These are phyloP conservation scores for Leccinum ochraceum DNA, from an alignment of 768 basidiomycete genomes.

Conservation along the genomic window DNA sequence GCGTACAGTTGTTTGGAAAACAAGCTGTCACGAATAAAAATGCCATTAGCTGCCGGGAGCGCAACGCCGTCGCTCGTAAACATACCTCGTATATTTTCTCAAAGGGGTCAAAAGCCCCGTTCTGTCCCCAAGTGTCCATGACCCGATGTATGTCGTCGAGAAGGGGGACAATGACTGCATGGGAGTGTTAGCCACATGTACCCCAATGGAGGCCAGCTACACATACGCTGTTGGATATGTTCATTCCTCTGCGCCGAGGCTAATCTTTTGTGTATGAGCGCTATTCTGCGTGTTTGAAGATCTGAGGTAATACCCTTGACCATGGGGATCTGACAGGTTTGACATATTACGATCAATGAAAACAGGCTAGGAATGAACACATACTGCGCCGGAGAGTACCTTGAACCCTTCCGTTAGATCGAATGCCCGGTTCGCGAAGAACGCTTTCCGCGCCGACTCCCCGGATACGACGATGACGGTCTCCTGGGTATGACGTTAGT, in stretches of 20 bases:
- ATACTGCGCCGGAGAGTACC: constrained; percentile 73
- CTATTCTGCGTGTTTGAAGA: constrained; percentile 59
- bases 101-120: constrained; percentile 71
- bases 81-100: constrained; percentile 66
- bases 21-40: constrained; percentile 41
- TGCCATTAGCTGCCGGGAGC: background rate
- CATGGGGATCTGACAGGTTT: constrained; percentile 61
- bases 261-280: constrained; percentile 72
- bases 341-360: constrained; percentile 16
- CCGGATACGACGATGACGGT: constrained; percentile 78
- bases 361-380: constrained; percentile 31
- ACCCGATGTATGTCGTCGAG: constrained; percentile 61
- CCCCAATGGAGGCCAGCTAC: constrained; percentile 1
- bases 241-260: constrained; percentile 62
- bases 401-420: constrained; percentile 81
- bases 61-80: constrained; percentile 1
- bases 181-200: constrained; percentile 9
- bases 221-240: constrained; percentile 59
- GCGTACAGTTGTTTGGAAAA: constrained; percentile 75
- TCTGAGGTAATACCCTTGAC: constrained; percentile 74
- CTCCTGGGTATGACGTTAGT: constrained; percentile 46
- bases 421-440: constrained; percentile 69
- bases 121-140: constrained; percentile 65
- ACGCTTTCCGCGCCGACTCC: constrained; percentile 64
- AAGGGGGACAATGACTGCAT: constrained; percentile 62